Percentiles rank a stretch among this genome's conserved stretches.
These are phyloP conservation scores for Scenedesmus sp. DNA, from an alignment of 163 green algal species.

Conservation along the genomic window DNA sequence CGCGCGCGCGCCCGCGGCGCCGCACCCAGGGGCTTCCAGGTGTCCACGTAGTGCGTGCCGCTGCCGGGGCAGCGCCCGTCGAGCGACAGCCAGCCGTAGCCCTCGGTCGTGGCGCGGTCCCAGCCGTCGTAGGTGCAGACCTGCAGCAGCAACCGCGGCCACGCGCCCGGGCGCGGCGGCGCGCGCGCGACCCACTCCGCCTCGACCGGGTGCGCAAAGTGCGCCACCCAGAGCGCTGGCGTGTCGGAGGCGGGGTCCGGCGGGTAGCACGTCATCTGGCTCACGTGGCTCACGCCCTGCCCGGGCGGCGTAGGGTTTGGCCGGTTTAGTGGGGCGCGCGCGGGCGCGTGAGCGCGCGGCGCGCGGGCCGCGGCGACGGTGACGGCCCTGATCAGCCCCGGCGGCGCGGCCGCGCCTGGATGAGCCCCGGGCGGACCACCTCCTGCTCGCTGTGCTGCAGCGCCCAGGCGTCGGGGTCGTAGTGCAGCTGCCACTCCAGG, in stretches of 20 bases:
- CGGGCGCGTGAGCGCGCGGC: too few species aligned
- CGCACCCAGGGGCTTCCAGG: constrained; percentile 64
- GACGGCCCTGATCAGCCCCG: too few species aligned
- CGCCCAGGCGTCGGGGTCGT: constrained; percentile 37
- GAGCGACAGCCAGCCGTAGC: constrained; percentile 66
- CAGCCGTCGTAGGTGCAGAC: constrained; percentile 60
- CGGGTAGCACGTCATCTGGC: constrained; percentile 49
- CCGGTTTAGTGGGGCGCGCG: too few species aligned
- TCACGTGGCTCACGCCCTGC: constrained; percentile 66
- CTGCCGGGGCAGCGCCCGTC: constrained; percentile 39
- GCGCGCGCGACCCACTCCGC: constrained; percentile 55
- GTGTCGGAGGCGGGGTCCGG: constrained; percentile 36
- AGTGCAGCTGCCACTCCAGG: constrained; percentile 38
- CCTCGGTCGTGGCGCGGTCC: constrained; percentile 65
- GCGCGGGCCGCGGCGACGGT: too few species aligned
- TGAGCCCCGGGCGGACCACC: constrained; percentile 29
- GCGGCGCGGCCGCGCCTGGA: neutral
- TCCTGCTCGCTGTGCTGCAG: constrained; percentile 43
- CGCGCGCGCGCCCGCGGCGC: neutral
- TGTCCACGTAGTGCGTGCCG: constrained; percentile 52
- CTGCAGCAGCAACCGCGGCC: constrained; percentile 63
- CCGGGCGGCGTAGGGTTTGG: neutral
- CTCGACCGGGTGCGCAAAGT: constrained; percentile 70
- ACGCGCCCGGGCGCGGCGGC: constrained; percentile 31
- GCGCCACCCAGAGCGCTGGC: constrained; percentile 54